These are phyloP conservation scores for Colletotrichum endophyticum DNA, from an alignment of 2,329 filamentous ascomycete species.

Conservation along the genomic window DNA sequence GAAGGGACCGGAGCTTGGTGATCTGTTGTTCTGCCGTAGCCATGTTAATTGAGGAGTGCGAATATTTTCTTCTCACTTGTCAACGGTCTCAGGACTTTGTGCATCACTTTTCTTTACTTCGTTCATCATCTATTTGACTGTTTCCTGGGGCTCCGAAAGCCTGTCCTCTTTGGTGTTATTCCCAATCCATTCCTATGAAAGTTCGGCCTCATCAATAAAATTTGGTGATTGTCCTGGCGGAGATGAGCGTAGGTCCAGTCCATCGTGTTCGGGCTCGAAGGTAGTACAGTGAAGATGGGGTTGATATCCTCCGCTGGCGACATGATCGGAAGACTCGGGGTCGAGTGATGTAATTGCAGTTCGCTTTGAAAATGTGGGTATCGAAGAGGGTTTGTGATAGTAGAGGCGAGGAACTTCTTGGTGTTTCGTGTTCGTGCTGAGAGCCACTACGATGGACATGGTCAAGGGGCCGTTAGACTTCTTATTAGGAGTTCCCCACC, in stretches of 20 bases:
- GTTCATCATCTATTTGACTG: not conserved
- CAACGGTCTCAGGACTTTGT: not conserved
- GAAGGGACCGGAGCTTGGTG: not conserved
- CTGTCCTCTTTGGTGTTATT: not conserved
- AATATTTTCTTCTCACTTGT: not conserved
- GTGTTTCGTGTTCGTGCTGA: not conserved
- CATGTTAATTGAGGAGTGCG: not conserved
- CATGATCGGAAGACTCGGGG: not conserved
- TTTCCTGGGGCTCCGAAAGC: not conserved
- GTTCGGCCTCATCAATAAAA: not conserved
- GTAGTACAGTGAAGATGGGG: not conserved
- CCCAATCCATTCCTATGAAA: not conserved
- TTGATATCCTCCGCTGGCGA: not conserved
- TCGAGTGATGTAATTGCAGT: not conserved
- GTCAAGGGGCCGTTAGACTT: not conserved
- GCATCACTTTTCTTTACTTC: not conserved
- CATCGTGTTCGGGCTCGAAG: not conserved
- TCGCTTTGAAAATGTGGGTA: not conserved
- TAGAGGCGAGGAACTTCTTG: not conserved
- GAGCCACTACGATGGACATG: not conserved
- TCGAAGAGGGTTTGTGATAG: not conserved
- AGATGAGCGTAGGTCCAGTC: not conserved
- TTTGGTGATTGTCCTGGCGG: not conserved
- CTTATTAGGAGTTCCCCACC: not conserved
- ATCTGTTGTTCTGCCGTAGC: conserved; percentile 8